Percentiles rank a stretch among this genome's conserved stretches.
Evolutionary conservation across 83 land plant species (phyloP).

Genomic region (Larix sibirica): DNA sequence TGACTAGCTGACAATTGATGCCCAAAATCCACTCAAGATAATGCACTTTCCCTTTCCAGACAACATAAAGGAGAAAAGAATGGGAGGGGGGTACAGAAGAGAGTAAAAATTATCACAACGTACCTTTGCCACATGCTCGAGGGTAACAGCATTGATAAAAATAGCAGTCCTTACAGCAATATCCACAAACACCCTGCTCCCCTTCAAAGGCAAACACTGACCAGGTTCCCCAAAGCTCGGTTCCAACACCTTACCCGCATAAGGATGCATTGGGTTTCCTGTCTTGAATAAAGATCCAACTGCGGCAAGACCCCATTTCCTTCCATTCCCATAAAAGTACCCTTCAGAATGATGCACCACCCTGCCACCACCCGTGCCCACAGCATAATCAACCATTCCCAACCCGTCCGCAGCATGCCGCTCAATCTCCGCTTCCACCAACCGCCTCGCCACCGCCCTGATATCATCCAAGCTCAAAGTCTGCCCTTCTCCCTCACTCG

Average conservation of each 20-base stretch:
- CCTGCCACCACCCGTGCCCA: constrained; percentile 80
- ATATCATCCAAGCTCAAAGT: constrained; percentile 73
- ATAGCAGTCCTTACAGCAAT: constrained; percentile 75
- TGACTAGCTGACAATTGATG: background rate
- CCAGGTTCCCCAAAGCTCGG: constrained; percentile 99
- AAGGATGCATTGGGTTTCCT: constrained; percentile 36
- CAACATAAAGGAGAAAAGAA: background rate
- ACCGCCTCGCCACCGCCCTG: constrained; percentile 61
- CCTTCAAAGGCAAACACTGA: constrained; percentile 86
- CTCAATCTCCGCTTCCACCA: constrained; percentile 76
- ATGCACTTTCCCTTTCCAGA: background rate
- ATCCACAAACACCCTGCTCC: constrained; percentile 85
- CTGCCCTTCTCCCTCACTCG: constrained; percentile 24
- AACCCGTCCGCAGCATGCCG: constrained; percentile 98
- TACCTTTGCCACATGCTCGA: constrained; percentile 99
- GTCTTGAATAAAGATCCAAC: constrained; percentile 2
- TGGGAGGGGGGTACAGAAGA: background rate
- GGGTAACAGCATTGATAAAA: constrained; percentile 80
- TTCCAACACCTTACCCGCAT: constrained; percentile 73
- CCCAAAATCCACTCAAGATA: background rate
- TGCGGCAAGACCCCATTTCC: constrained; percentile 27
- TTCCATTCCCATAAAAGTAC: constrained; percentile 26
- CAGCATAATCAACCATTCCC: constrained; percentile 91
- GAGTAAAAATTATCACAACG: background rate
- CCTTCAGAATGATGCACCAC: constrained; percentile 86